Conservation (phyloP, 1,139 yeast genomes). For the Candida sp. region DNA sequence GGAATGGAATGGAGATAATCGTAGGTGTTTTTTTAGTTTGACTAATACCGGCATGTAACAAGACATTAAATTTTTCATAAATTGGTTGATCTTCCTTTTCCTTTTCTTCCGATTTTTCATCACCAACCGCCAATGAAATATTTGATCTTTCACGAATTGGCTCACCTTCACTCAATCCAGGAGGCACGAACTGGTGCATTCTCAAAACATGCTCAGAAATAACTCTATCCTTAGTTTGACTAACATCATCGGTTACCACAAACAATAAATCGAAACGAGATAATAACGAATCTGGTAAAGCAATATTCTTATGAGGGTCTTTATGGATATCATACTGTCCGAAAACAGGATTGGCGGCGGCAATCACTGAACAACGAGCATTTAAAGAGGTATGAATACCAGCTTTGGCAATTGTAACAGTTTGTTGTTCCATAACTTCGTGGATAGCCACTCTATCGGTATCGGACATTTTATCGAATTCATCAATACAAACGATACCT, state of each 20-base stretch:
- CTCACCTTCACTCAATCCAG: constrained; percentile 90
- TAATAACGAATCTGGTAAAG: constrained; percentile 91
- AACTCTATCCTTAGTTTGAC: constrained; percentile 78
- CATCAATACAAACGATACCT: constrained; percentile 98
- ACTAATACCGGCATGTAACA: constrained; percentile 76
- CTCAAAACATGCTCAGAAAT: constrained; percentile 94
- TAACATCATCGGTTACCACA: constrained; percentile 94
- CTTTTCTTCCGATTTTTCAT: constrained; percentile 46
- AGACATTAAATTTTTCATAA: constrained; percentile 78
- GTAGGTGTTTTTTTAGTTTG: constrained; percentile 49
- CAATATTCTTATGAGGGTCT: constrained; percentile 96
- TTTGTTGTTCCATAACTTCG: constrained; percentile 99
- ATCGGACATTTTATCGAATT: constrained; percentile 97
- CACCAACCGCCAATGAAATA: constrained; percentile 79
- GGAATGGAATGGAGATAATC: constrained; percentile 76
- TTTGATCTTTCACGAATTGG: constrained; percentile 80
- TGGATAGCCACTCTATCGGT: constrained; percentile 97
- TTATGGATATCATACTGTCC: constrained; percentile 97
- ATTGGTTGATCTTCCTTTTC: constrained; percentile 56
- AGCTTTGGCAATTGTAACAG: constrained; percentile 97
- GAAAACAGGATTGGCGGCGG: constrained; percentile 97
- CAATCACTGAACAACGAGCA: constrained; percentile 96
- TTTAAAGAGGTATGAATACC: constrained; percentile 96
- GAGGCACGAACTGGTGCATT: constrained; percentile 88
- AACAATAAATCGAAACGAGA: constrained; percentile 96